Conservation (phyloP, 176 grass and related monocot species). For the bread wheat (Triticum aestivum) region IWGSC_CS_RefSeq_v2.1 NC_057805.1:446334133-446334632, state of each 20-base stretch:
- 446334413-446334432: neutral
- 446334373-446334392: neutral
- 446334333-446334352: slow-evolving; percentile 45
- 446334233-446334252: neutral
- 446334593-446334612: neutral
- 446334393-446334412: neutral
- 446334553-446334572: neutral
- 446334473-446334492: neutral
- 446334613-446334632: neutral
- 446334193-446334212: neutral
- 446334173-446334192: neutral
- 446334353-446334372: slow-evolving; percentile 16
- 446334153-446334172: neutral
- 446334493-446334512: neutral
- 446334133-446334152: neutral
- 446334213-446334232: neutral
- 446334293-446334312: slow-evolving; percentile 20
- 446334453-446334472: neutral
- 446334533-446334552: neutral
- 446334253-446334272: neutral
- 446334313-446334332: neutral
- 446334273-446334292: neutral
- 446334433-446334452: neutral
- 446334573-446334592: neutral
- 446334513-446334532: neutral